Evolutionary conservation across 805 yeast genomes (phyloP), one percentile per base, ranked within the genome.

Genomic region (Wickerhamomyces subpelliculosus): DNA sequence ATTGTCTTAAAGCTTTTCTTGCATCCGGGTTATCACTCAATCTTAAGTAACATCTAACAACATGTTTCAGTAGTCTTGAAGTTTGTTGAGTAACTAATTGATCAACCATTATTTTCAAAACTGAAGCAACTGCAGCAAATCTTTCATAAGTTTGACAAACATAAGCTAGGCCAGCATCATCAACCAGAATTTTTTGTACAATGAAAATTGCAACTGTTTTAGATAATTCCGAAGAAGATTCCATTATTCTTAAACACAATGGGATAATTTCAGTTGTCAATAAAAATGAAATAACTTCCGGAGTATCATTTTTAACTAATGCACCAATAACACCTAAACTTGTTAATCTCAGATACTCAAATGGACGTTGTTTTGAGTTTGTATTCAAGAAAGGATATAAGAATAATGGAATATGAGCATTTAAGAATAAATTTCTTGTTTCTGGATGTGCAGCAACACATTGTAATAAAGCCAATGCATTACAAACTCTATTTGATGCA

Each of bases 291-390:
- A 93, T 89, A 32, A 90, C 97, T 50, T 90, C 96, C 13, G 95
- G 87, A 4, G 96, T 84, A 55, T 90, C 98, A 59, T 89, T 90
- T 52, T 93, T 90, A 20, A 93, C 97, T 39, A 90, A 67, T 0
- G 98, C 97, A 17, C 98, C 98, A 57, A 90, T 85, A 7, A 90
- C 98, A 28, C 98, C 98, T 43, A 90, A 73, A 38, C 95, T 84
- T 1, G 98, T 93, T 46, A 90, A 72, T 46, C 97, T 72, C 52
- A 90, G 72, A 58, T 93, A 93, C 62, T 90, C 98, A 65, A 90
- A 93, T 8, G 96, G 84, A 47, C 96, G 72, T 48, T 87, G 89
- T 57, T 89, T 83, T 27, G 95, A 85, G 46, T 84, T 84, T 4
- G 97, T 89, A 55, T 88, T 87, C 55, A 90, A 72, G 54, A 90